Base-by-base conservation (phyloP, 306 rosid genomes). In the Rosa multiflora region DNA sequence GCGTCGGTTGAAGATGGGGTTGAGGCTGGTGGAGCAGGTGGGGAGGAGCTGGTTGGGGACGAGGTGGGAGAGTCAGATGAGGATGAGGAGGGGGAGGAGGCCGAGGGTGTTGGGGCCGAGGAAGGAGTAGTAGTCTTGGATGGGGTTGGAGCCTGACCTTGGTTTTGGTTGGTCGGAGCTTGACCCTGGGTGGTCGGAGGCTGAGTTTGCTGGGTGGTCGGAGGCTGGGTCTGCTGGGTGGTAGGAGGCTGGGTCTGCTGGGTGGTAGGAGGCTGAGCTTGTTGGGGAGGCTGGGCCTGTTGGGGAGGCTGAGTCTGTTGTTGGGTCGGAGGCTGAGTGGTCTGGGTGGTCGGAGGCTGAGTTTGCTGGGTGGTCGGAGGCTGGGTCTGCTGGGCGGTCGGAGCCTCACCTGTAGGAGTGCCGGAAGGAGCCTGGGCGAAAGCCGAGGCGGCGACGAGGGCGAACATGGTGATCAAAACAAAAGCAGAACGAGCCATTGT, bases 401-500 rank as follows among this genome's bases (percentile, higher is more conserved):
- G 47, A 8, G 47, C 47, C 47, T 44, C 10, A 44, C 11, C 47
- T 8, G 8, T 79, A 21, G 75, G 80, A 7, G 90, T 82, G 0
- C 89, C 18, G 88, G 94, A 2, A 95, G 90, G 85, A 3, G 86
- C 76, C 2, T 85, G 86, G 35, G 79, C 91, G 8, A 85, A 20
- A 56, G 88, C 84, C 20, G 78, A 67, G 71, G 82, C 72, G 29
- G 88, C 86, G 9, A 90, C 53, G 42, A 91, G 40, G 6, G 88
- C 67, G 58, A 87, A 0, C 15, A 84, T 6, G 14, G 83, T 10
- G 76, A 89, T 0, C 26, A 82, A 3, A 26, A 79, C 66, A 58
- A 88, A 70, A 0, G 87, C 47, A 1, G 83, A 40, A 82, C 77
- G 73, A 37, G 98, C 93, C 99, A 95, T 93, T 21, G 39, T 11